Conservation (phyloP, 495 filamentous ascomycete genomes). For the Tuber umbilicatum region DNA sequence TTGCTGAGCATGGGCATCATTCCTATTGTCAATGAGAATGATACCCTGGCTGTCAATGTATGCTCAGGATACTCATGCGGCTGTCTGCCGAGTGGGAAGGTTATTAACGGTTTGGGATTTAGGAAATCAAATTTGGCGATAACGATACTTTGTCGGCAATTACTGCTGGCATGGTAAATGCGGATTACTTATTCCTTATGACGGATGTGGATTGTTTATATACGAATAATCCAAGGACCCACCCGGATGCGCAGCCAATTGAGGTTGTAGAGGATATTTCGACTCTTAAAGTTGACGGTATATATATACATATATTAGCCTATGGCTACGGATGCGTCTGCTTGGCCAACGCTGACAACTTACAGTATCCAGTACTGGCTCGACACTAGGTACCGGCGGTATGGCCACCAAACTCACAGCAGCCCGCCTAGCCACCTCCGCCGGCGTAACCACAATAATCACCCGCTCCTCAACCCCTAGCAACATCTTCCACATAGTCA, state of each 20-base stretch:
- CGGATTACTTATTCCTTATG: conserved; percentile 96
- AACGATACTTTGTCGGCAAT: conserved; percentile 96
- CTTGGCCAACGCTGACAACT: conserved; percentile 5
- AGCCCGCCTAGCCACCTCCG: conserved; percentile 84
- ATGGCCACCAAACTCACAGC: conserved; percentile 98
- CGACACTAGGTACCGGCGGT: conserved; percentile 84
- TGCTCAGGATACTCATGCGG: conserved; percentile 9
- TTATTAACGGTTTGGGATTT: conserved; percentile 16
- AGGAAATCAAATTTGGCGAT: conserved; percentile 99
- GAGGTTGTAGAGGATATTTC: conserved; percentile 87
- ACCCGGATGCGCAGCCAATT: conserved; percentile 80
- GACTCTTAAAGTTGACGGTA: conserved; percentile 74
- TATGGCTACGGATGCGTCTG: not conserved
- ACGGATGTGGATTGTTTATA: conserved; percentile 97
- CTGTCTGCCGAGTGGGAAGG: not conserved
- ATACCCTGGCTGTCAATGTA: conserved; percentile 85
- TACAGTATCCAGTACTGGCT: conserved; percentile 79
- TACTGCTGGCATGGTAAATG: conserved; percentile 93
- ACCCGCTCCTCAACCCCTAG: conserved; percentile 83
- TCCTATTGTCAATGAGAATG: conserved; percentile 98
- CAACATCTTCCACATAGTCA: conserved; percentile 84
- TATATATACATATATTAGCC: not conserved
- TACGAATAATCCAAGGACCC: conserved; percentile 80
- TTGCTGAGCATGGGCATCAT: conserved; percentile 93
- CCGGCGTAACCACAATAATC: conserved; percentile 91